phyloP scores from a whole-genome alignment of 1,139 yeast genomes.

The Candida dubliniensis region DNA sequence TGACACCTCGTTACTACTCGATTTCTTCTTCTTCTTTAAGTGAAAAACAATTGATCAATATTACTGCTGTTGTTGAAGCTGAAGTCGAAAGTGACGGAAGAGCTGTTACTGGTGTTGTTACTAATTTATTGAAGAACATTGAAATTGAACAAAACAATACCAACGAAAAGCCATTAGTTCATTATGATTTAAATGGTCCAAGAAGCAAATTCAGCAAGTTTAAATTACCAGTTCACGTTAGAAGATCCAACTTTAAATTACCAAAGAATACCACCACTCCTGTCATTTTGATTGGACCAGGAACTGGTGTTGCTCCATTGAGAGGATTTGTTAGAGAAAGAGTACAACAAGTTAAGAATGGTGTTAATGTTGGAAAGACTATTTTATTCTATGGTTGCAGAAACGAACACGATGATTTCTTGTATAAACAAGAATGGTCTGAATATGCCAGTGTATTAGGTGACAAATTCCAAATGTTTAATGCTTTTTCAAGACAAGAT shows the following conservation, averaged over 20 bases:
- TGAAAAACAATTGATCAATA: slow-evolving; percentile 72
- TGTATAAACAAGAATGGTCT: slow-evolving; percentile 87
- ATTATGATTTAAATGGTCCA: slow-evolving; percentile 81
- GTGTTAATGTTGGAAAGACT: slow-evolving; percentile 66
- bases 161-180: slow-evolving; percentile 45
- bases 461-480: slow-evolving; percentile 64
- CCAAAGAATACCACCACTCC: slow-evolving; percentile 88
- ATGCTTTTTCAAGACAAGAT: slow-evolving; percentile 84
- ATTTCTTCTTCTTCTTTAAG: slow-evolving; percentile 86
- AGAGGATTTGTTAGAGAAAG: slow-evolving; percentile 91
- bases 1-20: slow-evolving; percentile 95
- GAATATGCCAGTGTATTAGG: slow-evolving; percentile 65
- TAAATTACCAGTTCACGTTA: slow-evolving; percentile 86
- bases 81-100: slow-evolving; percentile 46
- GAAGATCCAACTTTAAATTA: slow-evolving; percentile 91
- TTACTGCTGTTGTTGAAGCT: slow-evolving; percentile 93
- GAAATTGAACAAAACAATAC: slow-evolving; percentile 61
- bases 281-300: slow-evolving; percentile 92
- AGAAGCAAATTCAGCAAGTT: slow-evolving; percentile 54
- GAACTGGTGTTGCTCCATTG: slow-evolving; percentile 98
- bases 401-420: slow-evolving; percentile 68
- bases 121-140: slow-evolving; percentile 79
- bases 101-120: slow-evolving; percentile 78
- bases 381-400: slow-evolving; percentile 87
- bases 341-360: slow-evolving; percentile 43